Base-by-base conservation (phyloP, 345 rosid genomes). In the Sonneratia alba region DNA sequence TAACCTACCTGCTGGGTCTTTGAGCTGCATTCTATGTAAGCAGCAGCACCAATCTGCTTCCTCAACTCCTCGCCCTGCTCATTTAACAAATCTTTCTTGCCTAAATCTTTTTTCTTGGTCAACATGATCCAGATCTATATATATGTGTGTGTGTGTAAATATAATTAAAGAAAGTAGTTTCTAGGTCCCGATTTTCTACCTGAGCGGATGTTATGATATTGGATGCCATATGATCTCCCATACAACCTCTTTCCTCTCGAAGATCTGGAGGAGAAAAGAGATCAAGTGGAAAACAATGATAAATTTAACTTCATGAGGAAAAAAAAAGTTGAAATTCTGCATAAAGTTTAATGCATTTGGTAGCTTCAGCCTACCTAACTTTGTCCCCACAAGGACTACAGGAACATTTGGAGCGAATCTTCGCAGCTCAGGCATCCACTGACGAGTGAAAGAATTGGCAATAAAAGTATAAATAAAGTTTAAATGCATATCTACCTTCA, bases 371-470 rank as follows among this genome's bases (percentile, higher is more conserved):
- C 71, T 67, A 90, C 99, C 99, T 76, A 95, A 77, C 83, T 95
- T 95, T 21, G 99, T 95, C 71, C 98, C 99, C 74, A 92, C 98
- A 66, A 95, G 97, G 64, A 95, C 96, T 75, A 95, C 87, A 0
- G 99, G 99, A 78, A 92, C 97, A 79, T 87, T 87, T 48, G 98
- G 99, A 0, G 98, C 99, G 76, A 95, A 95, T 67, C 97, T 75
- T 12, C 97, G 92, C 49, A 92, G 96, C 79, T 95, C 98, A 27
- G 99, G 99, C 98, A 92, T 90, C 99, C 99, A 92, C 99, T 95
- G 87, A 55, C 32, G 64, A 64, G 67, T 74, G 19, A 47, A 74
- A 62, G 38, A 32, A 34, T 27, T 6, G 32, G 19, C 37, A 62
- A 57, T 13, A 62, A 53, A 11, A 53, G 59, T 16, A 12, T 21